phyloP scores from a whole-genome alignment of 345 rosid species.

The Euphorbia peplus region DNA sequence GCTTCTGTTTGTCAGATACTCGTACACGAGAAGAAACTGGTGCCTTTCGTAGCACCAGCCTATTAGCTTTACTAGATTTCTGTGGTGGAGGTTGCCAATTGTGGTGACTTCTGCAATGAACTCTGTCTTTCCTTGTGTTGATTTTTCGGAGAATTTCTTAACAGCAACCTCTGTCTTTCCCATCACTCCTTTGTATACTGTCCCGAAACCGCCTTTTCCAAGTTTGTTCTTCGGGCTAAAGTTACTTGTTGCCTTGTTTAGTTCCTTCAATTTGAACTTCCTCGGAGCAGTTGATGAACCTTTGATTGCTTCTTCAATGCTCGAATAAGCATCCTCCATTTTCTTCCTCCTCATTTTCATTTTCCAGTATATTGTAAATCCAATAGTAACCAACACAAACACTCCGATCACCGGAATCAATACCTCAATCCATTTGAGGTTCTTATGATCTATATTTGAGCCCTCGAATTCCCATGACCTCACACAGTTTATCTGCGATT shows the following conservation, averaged over 20 bases:
- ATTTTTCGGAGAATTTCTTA: slow-evolving; percentile 56
- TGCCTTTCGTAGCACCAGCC: slow-evolving; percentile 73
- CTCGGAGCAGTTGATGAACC: slow-evolving; percentile 45
- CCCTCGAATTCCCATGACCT: slow-evolving; percentile 53
- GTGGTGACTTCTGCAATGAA: slow-evolving; percentile 78
- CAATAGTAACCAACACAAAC: slow-evolving; percentile 12
- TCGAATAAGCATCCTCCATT: slow-evolving; percentile 32
- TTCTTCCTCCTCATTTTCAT: slow-evolving; percentile 24
- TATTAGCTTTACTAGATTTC: slow-evolving; percentile 63
- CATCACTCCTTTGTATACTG: slow-evolving; percentile 62
- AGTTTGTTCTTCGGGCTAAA: slow-evolving; percentile 53
- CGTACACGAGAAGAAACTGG: slow-evolving; percentile 63
- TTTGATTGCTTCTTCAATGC: slow-evolving; percentile 50
- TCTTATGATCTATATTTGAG: slow-evolving; percentile 19
- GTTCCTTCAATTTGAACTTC: slow-evolving; percentile 51
- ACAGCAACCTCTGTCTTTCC: slow-evolving; percentile 57
- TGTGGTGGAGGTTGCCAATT: slow-evolving; percentile 62
- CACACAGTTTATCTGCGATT: slow-evolving; percentile 42
- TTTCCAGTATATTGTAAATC: slow-evolving; percentile 23
- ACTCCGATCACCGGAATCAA: slow-evolving; percentile 16
- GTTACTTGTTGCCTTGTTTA: slow-evolving; percentile 55
- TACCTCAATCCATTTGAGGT: slow-evolving; percentile 33
- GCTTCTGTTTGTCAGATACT: slow-evolving; percentile 67
- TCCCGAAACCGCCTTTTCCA: slow-evolving; percentile 78
- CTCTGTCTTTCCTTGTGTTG: slow-evolving; percentile 71